Conservation (phyloP, 2,329 filamentous ascomycete species). For the Thyridium curvatum region DNA sequence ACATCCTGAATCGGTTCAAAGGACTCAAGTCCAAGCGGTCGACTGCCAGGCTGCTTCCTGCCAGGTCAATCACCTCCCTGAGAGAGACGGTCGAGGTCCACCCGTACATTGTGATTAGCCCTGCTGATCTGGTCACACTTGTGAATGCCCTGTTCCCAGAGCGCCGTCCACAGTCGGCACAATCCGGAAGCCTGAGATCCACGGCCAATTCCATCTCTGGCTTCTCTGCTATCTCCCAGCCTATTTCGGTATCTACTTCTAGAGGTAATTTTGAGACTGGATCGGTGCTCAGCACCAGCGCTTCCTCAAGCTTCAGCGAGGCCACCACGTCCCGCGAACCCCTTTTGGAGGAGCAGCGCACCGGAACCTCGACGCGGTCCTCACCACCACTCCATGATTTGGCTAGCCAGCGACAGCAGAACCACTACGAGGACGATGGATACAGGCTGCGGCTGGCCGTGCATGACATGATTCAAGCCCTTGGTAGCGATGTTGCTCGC, state of each 20-base stretch:
- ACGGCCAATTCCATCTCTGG: constrained; percentile 63
- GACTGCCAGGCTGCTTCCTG: constrained; percentile 58
- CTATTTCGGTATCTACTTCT: constrained; percentile 53
- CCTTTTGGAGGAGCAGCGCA: constrained; percentile 48
- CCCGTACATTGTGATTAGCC: constrained; percentile 73
- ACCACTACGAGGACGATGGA: constrained; percentile 57
- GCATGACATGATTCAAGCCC: constrained; percentile 62
- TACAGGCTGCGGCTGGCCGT: constrained; percentile 60
- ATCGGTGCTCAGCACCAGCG: constrained; percentile 67
- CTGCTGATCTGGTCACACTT: constrained; percentile 72
- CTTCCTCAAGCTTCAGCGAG: constrained; percentile 67
- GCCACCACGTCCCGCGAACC: constrained; percentile 59
- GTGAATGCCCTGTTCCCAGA: constrained; percentile 82
- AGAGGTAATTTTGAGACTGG: constrained; percentile 57
- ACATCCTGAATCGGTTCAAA: constrained; percentile 60
- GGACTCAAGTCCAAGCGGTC: constrained; percentile 41
- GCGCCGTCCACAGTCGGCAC: constrained; percentile 55
- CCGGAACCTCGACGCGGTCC: constrained; percentile 44
- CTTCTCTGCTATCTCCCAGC: constrained; percentile 62
- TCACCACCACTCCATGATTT: constrained; percentile 45
- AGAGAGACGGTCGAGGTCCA: constrained; percentile 73
- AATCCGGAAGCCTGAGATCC: constrained; percentile 56
- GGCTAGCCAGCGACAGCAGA: constrained; percentile 33
- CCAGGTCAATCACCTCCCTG: constrained; percentile 65
- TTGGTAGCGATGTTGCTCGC: constrained; percentile 58